A percentile compares a stretch with the other conserved stretches of the same genome.
These are phyloP conservation scores for Carex sylvatica DNA, from an alignment of 202 grass and related monocot genomes.

Conservation along the genomic window DNA sequence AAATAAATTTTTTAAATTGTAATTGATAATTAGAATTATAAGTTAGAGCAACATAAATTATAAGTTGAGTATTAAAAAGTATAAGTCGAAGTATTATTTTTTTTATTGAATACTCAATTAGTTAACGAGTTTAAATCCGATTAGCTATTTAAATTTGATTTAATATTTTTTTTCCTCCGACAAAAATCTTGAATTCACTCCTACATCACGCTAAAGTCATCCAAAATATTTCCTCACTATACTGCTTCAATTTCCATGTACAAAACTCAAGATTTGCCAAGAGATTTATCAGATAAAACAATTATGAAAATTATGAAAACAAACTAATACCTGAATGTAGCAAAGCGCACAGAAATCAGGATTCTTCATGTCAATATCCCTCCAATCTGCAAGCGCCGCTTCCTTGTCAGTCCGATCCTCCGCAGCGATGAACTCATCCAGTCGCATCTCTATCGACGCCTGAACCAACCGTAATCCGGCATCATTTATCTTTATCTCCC, in stretches of 20 bases:
- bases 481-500: constrained; percentile 93
- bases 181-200: no score
- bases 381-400: constrained; percentile 56
- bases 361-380: constrained; percentile 36
- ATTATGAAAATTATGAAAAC: background rate
- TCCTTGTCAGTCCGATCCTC: constrained; percentile 28
- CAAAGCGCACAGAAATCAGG: constrained; percentile 59
- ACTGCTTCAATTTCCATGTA: background rate
- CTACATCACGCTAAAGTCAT: background rate
- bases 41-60: no score
- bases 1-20: no score
- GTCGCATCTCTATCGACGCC: constrained; percentile 50
- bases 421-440: constrained; percentile 56
- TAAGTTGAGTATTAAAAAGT: no score
- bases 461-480: constrained; percentile 63
- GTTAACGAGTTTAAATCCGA: no score
- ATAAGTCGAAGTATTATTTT: no score
- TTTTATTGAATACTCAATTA: no score
- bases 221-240: background rate
- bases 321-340: constrained; percentile 57
- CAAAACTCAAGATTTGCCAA: background rate
- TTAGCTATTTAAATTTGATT: no score
- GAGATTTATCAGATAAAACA: background rate
- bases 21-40: no score
- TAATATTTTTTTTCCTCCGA: no score